Base-by-base conservation (phyloP, 352 stramenopile species). In the Phytopythium litorale region DNA sequence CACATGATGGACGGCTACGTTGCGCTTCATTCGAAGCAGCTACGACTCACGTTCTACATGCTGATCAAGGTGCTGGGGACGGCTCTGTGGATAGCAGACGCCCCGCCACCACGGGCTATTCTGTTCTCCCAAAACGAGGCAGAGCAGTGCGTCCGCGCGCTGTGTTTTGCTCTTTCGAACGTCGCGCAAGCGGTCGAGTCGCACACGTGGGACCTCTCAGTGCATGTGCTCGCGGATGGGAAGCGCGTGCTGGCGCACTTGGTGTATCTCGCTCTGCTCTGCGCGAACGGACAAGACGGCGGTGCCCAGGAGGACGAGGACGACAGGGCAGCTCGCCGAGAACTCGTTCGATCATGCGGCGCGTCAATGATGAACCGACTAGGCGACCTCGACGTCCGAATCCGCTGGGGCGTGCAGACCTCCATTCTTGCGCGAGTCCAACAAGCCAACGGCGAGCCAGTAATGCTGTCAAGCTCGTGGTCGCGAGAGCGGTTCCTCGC, bases 21-120 rank as follows among this genome's bases (percentile, higher is more conserved):
- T 30, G 76, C 74, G 0, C 63, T 86, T n/a, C 74, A 86, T 38
- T 71, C 73, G 13, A 86, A 86, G 52, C 75, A 86, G 33, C 49
- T 81, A 5, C 67, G 74, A 1, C 49, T 81, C 32, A 64, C 72
- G 23, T 78, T 83, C 37, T 72, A 72, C 8, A 71, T 72, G 64
- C 63, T 86, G 5, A 65, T 81, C 12, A 74, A 83, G 63, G 70
- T 75, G 32, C 62, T 86, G 19, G 74, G 81, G 43, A 30, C 43
- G 33, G 40, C 81, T 1, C 67, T 73, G 32, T 86, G 77, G 77
- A 68, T 81, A 12, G 66, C 62, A 1, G 64, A 72, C 5, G 60
- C 65, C 30, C 25, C 60, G 28, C 35, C 59, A 13, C 55, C 83
- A 23, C 70, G 70, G 56, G 58, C 66, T 0, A 57, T 75, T 38